Base-by-base conservation (phyloP, 805 yeast species). In the Wickerhamiella nectarea region DNA sequence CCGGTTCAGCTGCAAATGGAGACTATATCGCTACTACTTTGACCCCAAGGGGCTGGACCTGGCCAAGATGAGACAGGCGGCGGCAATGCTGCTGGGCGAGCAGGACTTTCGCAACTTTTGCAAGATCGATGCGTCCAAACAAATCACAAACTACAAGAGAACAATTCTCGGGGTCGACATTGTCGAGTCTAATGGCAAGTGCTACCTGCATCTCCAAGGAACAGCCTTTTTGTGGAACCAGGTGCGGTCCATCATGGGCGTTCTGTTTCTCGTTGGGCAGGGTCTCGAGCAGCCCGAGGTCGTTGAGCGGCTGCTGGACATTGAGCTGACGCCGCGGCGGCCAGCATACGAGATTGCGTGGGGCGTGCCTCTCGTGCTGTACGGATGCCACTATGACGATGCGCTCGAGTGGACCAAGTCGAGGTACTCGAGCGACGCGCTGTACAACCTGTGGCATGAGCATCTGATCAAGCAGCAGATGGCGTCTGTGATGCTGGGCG, bases 211-310 rank as follows among this genome's bases (percentile, higher is more conserved):
- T 57, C 64, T 91, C 43, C 69, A 72, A 49, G 98, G 98, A 0
- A 68, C 82, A 1, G 98, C 97, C 7, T 91, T 91, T 53, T 63
- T 91, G 45, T 91, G 97, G 97, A 97, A 91, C 59, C 98, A 91
- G 61, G 98, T 91, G 15, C 72, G 98, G 46, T 86, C 94, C 52
- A 91, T 91, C 91, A 74, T 86, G 65, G 95, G 94, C 0, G 67
- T 81, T 9, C 59, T 91, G 45, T 74, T 91, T 43, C 61, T 80
- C 19, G 76, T 86, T 6, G 98, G 95, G 0, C 94, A 86, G 59
- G 66, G 67, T 12, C 68, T 73, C 17, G 98, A 91, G 59, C 45
- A 57, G 0, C 79, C 85, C 0, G 54, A 60, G 1, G 60, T 85
- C 0, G 66, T 91, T 1, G 59, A 60, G 10, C 70, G 74, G 2